Evolutionary conservation across 2,329 filamentous ascomycete species (phyloP), one percentile per base, ranked within the genome.

Genomic region (Colletotrichum sp.): DNA sequence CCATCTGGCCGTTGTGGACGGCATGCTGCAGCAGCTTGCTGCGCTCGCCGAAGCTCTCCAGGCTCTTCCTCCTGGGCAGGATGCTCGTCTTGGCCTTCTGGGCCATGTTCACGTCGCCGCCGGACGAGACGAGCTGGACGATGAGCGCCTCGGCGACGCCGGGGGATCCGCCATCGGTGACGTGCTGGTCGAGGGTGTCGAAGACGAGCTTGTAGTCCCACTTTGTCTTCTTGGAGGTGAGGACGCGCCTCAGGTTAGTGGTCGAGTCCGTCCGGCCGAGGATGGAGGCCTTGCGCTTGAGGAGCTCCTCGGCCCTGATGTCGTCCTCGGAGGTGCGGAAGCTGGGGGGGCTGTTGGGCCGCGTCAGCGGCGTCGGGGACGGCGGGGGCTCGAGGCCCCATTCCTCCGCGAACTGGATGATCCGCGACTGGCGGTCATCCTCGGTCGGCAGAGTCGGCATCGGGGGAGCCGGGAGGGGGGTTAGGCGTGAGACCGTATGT

Each of bases 71-170:
- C 54, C 89, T 82, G 47, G 82, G 86, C 8, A 90, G 79, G 11
- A 91, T 78, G 55, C 84, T 84, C 3, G 85, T 84, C 66, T 87
- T 88, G 70, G 84, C 86, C 77, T 87, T 89, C 67, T 85, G 83
- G 57, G 80, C 82, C 36, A 84, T 79, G 67, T 88, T 87, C 16
- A 91, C 78, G 66, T 90, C 87, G 6, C 89, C 86, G 16, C 90
- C 90, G 2, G 84, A 85, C 2, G 83, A 80, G 43, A 84, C 82
- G 38, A 91, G 80, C 79, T 87, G 89, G 5, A 80, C 82, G 34
- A 91, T 85, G 29, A 91, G 83, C 1, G 87, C 87, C 77, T 91
- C 88, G n/a, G 88, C 89, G 6, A 91, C 86, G 11, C 87, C 89
- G 0, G 89, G 85, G 1, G 88, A 85, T 15, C 89, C 89, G 18